Base-by-base conservation (phyloP, 1,139 yeast species). In the Yamadazyma jaroonii region DNA sequence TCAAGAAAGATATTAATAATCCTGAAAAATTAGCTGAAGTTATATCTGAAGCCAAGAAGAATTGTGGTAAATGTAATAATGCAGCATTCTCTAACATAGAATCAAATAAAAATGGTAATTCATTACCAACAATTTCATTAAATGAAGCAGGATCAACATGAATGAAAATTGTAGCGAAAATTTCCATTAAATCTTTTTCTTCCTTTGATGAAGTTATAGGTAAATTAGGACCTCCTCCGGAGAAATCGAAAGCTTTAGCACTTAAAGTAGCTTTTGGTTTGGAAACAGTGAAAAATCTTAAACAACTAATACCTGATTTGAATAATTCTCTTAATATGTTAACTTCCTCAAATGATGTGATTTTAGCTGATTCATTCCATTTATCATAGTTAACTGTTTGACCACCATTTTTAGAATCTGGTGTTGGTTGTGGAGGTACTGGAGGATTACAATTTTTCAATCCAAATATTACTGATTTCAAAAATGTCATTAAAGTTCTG, bases 111-210 rank as follows among this genome's bases (percentile, higher is more conserved):
- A 78, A 81, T 15, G 84, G 86, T 42, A 92, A 71, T 56, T 92
- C 96, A 3, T 83, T 74, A 44, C 83, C 87, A 8, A 90, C 84
- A 47, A 92, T 84, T 60, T 94, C 99, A 56, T 88, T 90, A 59
- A 94, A 94, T 1, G 97, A 86, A 1, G 97, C 92, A 14, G 96
- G 94, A 53, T 94, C 99, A 39, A 94, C 77, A 56, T 89, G 96
- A 51, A 89, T 87, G 59, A 88, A 94, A 49, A 92, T 87, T 2
- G 96, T 85, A 0, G 97, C 97, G 57, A 94, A 81, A 2, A 90
- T 84, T 57, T 94, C 98, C 96, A 92, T 89, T 43, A 90, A 69
- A 50, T 94, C 98, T 50, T 92, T 89, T 45, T 90, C 97, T 54
- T 90, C 97, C 49, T 88, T 89, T 1, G 95, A 82, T 1, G 95